Evolutionary conservation across 371 early-diverging fungal genomes (phyloP), one percentile per base, ranked within the genome.

Genomic region (Rhizomucor miehei): DNA sequence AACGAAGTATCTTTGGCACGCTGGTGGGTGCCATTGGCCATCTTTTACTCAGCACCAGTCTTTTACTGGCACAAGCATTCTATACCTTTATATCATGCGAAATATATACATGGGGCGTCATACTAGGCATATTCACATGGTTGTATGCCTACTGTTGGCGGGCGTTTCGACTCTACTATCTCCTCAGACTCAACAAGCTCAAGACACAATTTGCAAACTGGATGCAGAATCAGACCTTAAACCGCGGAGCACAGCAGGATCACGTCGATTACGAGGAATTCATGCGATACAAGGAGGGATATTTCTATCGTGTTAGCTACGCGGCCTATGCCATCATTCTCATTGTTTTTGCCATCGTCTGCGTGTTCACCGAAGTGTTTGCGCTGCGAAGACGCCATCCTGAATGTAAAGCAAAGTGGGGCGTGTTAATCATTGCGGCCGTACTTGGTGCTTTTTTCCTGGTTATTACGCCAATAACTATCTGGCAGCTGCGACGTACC

Each of bases 51-150:
- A 63, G 61, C 23, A 62, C 65, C 0, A 21, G 41, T 10, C 21
- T 69, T n/a, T 35, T 68, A 13, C 14, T 66, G 12, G 48, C 60
- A 12, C 65, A 66, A 49, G 25, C 57, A 1, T 57, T 63, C 4
- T 40, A 56, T 29, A 38, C 20, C 1, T 20, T 9, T 0, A 20
- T 48, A n/a, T 48, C 63, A 0, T 75, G 75, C 38, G 50, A 71
- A 21, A n/a, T 69, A 1, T 20, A 54, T 6, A 38, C 66, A 0
- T 75, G 69, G 67, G 71, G 69, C 6, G 50, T 61, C 0, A 10
- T 61, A 6, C 11, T 66, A 14, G 75, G 75, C 9, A 62, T 63
- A 16, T 70, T 65, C 23, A 66, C 67, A 0, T 75, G 75, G 75
- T 56, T 63, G 1, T 67, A 56, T 54, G 63, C 75, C 4, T 56